Evolutionary conservation across 495 filamentous ascomycete genomes (phyloP).

Genomic region (Xylaria scruposa): DNA sequence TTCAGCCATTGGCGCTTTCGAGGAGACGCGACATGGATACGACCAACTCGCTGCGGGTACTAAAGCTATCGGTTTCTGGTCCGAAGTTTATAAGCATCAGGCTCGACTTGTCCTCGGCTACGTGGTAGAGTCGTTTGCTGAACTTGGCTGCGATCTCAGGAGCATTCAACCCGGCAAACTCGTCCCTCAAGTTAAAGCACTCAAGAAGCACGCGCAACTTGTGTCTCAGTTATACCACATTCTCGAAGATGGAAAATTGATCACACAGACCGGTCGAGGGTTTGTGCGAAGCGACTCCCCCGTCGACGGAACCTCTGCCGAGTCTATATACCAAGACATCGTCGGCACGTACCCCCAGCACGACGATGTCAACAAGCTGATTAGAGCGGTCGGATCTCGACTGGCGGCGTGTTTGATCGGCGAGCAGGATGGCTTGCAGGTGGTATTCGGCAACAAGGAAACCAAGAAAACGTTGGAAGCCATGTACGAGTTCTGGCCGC

Average conservation of each 20-base stretch:
- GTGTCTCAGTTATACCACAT: constrained; percentile 42
- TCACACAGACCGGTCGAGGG: neutral
- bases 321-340: constrained; percentile 12
- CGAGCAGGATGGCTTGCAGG: constrained; percentile 36
- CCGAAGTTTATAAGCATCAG: constrained; percentile 43
- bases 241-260: constrained; percentile 34
- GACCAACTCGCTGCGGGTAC: constrained; percentile 25
- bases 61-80: constrained; percentile 37
- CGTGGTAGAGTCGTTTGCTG: constrained; percentile 48
- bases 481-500: constrained; percentile 42
- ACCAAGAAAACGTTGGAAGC: constrained; percentile 37
- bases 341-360: constrained; percentile 33
- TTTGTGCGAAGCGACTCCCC: neutral
- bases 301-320: neutral
- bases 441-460: constrained; percentile 44
- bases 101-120: constrained; percentile 49
- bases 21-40: constrained; percentile 26
- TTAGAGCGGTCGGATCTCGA: constrained; percentile 38
- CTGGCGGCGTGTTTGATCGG: constrained; percentile 47
- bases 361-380: constrained; percentile 37
- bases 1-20: constrained; percentile 25
- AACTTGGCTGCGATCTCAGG: constrained; percentile 42
- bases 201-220: constrained; percentile 38
- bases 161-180: constrained; percentile 33
- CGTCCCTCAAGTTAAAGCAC: constrained; percentile 32